Evolutionary conservation across 2,329 filamentous ascomycete species (phyloP).

Genomic region (Botrytis fabae): DNA sequence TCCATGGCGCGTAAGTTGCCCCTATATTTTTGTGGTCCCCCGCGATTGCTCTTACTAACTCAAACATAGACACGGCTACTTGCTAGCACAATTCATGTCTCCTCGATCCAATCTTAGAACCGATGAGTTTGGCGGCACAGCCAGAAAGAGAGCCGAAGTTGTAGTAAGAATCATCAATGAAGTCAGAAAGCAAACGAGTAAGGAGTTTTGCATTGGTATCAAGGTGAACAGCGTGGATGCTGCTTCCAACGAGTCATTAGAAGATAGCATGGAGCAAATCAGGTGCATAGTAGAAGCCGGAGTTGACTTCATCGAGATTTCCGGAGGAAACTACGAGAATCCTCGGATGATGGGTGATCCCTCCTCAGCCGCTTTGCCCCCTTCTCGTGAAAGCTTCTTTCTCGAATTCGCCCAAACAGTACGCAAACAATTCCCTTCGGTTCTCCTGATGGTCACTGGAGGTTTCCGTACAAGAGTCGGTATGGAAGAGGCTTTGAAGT

Average conservation of each 20-base stretch:
- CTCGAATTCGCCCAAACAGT: conserved; percentile 61
- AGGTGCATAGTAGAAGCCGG: conserved; percentile 49
- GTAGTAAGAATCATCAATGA: conserved; percentile 66
- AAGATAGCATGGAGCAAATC: conserved; percentile 60
- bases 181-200: conserved; percentile 46
- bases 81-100: conserved; percentile 69
- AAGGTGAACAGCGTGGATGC: conserved; percentile 60
- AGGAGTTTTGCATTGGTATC: conserved; percentile 51
- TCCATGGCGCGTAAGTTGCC: conserved; percentile 43
- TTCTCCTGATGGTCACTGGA: conserved; percentile 59
- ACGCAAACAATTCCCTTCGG: conserved; percentile 46
- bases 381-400: conserved; percentile 66
- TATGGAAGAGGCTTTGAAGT: conserved; percentile 50
- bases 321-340: conserved; percentile 61
- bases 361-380: conserved; percentile 43
- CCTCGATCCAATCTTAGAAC: conserved; percentile 66
- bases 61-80: conserved; percentile 64
- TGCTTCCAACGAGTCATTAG: conserved; percentile 42
- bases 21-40: conserved; percentile 39
- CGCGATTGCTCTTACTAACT: conserved; percentile 39
- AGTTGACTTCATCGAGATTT: conserved; percentile 68
- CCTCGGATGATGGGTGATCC: conserved; percentile 40
- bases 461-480: conserved; percentile 58
- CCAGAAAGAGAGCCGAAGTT: conserved; percentile 69
- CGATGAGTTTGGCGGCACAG: conserved; percentile 66